Base-by-base conservation (phyloP, 768 basidiomycete genomes). In the Boletus patriciae region DNA sequence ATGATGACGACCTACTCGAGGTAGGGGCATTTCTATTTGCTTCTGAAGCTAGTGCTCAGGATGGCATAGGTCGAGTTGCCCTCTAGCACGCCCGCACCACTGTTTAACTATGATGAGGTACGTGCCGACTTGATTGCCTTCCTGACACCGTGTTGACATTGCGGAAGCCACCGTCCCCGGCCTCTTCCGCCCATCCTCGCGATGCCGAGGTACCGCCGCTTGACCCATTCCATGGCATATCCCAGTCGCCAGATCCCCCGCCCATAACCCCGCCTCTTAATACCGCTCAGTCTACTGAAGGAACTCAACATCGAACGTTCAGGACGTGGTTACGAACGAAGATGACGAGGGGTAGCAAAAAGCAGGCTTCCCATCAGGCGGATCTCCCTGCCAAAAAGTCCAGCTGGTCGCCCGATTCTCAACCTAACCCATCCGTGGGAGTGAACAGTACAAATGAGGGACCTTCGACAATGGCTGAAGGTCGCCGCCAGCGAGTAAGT, bases 71-170 rank as follows among this genome's bases (percentile, higher is more conserved):
- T 12, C 8, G 52, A 43, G 8, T 15, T 47, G 13, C 46, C 52
- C 5, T n/a, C 51, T 4, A 43, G 15, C 7, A 4, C 38, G 3
- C 47, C 53, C 0, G n/a, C 21, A 0, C n/a, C 36, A 11, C 13
- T 13, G 0, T 58, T 58, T 13, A n/a, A 56, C 47, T 49, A 33
- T n/a, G 54, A 56, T 1, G 33, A 49, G 29, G 56, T 54, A 18
- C 0, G 45, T 18, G 8, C 18, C 11, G 3, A 16, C 23, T 16
- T 8, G 4, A 25, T 19, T 23, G n/a, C 36, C 10, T 16, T 21
- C 1, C 8, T 13, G 36, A 6, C 1, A 19, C 4, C 7, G 9
- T 40, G n/a, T n/a, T 58, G 29, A 58, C 37, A 5, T 18, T 25
- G 11, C 8, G 15, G 11, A 0, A 58, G 57, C 34, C 53, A n/a